Evolutionary conservation across 345 rosid genomes (phyloP), one percentile per base, ranked within the genome.

Genomic region (Syzygium grande): DNA sequence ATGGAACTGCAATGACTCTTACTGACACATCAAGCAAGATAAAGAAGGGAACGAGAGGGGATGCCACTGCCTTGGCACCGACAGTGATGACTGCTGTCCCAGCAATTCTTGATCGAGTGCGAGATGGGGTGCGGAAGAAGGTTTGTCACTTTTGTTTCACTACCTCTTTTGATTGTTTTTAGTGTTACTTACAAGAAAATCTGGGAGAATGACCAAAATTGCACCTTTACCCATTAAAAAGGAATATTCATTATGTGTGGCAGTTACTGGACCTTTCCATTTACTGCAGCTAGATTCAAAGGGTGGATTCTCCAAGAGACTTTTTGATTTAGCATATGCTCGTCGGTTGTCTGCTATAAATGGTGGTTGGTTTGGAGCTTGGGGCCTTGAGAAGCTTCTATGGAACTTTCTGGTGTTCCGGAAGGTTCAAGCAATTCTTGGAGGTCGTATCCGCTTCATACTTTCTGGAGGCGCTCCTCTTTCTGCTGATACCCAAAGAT

Each of bases 381-480:
- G 99, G 98, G 98, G 99, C 84, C 90, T 95, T 85, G 99, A 98
- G 89, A 92, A 91, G 93, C 89, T 95, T 85, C 88, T 98, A 17
- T 98, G 99, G 99, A 91, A 96, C 91, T 85, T 95, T 88, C 93
- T 96, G 88, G 99, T 98, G 88, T 98, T 98, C 86, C 90, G 91
- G 87, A 96, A 97, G 93, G 96, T 98, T 87, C 93, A 90, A 87
- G 98, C 99, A 58, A 89, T 97, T 87, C 88, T 98, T 90, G 99
- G 99, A 88, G 98, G 99, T 87, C 95, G 91, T 54, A 90, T 97
- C 87, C 98, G 99, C 22, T 98, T 96, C 92, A 89, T 98, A 94
- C 96, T 98, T 84, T 98, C 99, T 61, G 99, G 99, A 30, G 99
- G 99, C 90, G 99, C 99, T 86, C 99, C 99, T 85, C 96, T 98